Evolutionary conservation across 495 filamentous ascomycete genomes (phyloP).

Genomic region (Lophiotrema nucula): DNA sequence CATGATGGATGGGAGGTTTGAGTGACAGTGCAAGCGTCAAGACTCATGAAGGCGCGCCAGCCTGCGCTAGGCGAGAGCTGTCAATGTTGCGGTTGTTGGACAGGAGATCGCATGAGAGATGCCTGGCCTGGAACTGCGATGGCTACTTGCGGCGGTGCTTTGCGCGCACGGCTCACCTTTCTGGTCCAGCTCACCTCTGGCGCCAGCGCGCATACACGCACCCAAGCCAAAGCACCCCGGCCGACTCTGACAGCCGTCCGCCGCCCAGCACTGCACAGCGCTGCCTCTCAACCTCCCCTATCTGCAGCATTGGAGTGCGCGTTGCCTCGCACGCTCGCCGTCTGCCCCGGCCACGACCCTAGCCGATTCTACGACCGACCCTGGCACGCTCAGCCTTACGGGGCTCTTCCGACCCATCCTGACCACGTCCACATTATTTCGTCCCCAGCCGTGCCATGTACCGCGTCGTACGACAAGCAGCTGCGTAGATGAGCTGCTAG

Average conservation of each 20-base stretch:
- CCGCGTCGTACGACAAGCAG: conserved; percentile 23
- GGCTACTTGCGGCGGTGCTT: too few relatives aligned
- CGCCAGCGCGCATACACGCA: too few relatives aligned
- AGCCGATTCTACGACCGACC: neutral
- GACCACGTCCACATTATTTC: conserved; percentile 1
- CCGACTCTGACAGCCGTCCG: conserved; percentile 1
- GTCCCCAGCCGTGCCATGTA: conserved; percentile 32
- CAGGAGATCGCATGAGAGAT: too few relatives aligned
- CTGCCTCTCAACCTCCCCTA: neutral
- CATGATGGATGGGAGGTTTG: conserved; percentile 12
- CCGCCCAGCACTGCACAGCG: neutral
- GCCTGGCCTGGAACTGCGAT: too few relatives aligned
- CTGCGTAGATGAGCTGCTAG: conserved; percentile 33
- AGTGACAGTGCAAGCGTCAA: too few relatives aligned
- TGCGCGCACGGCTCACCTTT: too few relatives aligned
- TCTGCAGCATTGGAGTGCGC: neutral
- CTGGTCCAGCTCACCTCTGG: too few relatives aligned
- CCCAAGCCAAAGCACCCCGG: too few relatives aligned
- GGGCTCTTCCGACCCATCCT: conserved; percentile 13
- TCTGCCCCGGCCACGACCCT: neutral
- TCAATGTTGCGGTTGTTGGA: too few relatives aligned
- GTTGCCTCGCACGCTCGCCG: neutral
- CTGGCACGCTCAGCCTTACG: conserved; percentile 28
- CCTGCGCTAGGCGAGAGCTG: too few relatives aligned
- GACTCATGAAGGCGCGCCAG: too few relatives aligned